Percentiles rank a stretch among this genome's conserved stretches.
Evolutionary conservation across 1,284 basidiomycete genomes (phyloP).

Genomic region (Trametes polyzona): DNA sequence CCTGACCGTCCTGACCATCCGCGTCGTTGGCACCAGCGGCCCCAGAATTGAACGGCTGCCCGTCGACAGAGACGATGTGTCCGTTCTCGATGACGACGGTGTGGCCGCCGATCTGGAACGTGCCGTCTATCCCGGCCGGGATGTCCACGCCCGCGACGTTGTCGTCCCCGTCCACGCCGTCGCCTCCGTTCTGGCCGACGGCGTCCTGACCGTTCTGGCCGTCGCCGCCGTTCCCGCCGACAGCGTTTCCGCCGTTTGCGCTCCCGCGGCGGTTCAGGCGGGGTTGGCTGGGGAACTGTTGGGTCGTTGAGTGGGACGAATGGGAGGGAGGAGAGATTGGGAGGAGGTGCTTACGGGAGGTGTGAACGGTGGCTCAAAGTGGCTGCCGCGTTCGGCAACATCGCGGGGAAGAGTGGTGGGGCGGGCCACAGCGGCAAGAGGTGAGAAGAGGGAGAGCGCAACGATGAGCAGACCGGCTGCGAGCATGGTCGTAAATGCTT

Average conservation of each 20-base stretch:
- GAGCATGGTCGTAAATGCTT: conserved; percentile 1
- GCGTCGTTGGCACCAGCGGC: neutral
- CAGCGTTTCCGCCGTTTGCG: neutral
- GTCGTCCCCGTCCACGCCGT: neutral
- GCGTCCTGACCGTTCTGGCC: conserved; percentile 1
- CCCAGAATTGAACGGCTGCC: neutral
- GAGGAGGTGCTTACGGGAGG: no score
- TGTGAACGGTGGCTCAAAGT: no score
- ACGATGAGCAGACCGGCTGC: conserved; percentile 15
- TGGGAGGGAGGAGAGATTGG: neutral
- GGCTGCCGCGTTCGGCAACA: no score
- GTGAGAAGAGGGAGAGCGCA: neutral
- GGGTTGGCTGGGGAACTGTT: neutral
- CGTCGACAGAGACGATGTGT: conserved; percentile 5
- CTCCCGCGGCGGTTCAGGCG: neutral
- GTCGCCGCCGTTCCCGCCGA: neutral
- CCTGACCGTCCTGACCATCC: neutral
- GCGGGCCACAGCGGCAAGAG: neutral
- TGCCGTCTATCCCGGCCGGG: neutral
- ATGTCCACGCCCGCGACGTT: neutral
- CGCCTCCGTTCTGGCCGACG: neutral
- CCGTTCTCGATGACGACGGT: conserved; percentile 8
- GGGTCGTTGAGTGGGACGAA: neutral
- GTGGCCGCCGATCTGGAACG: conserved; percentile 4
- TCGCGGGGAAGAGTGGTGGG: neutral